Base-by-base conservation (phyloP, 352 stramenopile genomes). In the Globisporangium acanthophoron region DNA sequence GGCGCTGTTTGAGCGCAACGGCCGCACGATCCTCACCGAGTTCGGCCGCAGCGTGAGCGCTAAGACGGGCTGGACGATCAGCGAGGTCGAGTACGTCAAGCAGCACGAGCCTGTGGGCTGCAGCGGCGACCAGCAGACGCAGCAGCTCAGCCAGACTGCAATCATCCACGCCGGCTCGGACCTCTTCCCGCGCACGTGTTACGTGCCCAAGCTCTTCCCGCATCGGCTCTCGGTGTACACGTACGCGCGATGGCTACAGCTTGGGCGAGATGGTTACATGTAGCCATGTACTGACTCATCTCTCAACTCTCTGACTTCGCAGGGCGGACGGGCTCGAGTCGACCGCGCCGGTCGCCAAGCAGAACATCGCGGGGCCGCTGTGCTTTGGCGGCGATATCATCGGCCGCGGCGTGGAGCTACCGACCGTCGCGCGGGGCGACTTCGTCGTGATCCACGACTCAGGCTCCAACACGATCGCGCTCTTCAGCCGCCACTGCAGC, bases 361-460 rank as follows among this genome's bases (percentile, higher is more conserved):
- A 94, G 45, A 92, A 97, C 53, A 81, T 98, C 50, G 92, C 88
- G 16, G 92, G 92, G 0, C 92, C 92, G 1, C 66, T 98, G 27
- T 98, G 92, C 61, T 98, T 98, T 48, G 81, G 86, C 7, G 92
- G 91, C 3, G 92, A 98, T 61, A 66, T 97, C 40, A 74, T 97
- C 37, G 87, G 75, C n/a, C 75, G 72, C 12, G 58, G 71, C 27
- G 65, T 88, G 18, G 50, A 61, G 44, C 48, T 96, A 52, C 82
- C 86, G 27, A 76, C 64, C 9, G 88, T 94, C 59, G 59, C 69
- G 8, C 71, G 74, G 3, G 80, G 81, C 5, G 85, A 96, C 65
- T 93, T 89, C 45, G 73, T 96, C 41, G 84, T 96, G 24, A 75
- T 97, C 45, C 79, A 93, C 49, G 90, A 97, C 62, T 76, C 85